Conservation (phyloP, 345 rosid species). For the Rhodamnia argentea region DNA sequence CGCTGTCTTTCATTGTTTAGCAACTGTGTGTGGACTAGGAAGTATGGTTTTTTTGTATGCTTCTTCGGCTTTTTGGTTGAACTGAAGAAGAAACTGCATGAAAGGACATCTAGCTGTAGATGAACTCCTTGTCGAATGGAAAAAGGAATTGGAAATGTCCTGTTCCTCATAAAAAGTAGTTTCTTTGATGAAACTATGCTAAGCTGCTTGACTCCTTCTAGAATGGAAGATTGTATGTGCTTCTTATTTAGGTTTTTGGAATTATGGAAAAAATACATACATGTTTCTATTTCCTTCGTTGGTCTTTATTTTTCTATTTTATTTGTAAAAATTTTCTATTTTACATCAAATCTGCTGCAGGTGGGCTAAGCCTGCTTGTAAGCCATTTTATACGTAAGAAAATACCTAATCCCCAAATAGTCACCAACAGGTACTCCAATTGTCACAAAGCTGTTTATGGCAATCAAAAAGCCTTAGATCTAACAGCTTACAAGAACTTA, state of each 20-base stretch:
- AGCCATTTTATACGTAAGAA: background rate
- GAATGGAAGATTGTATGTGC: background rate
- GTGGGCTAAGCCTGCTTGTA: background rate
- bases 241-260: background rate
- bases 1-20: background rate
- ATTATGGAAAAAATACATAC: background rate
- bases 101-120: background rate
- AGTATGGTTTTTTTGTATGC: background rate
- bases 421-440: background rate
- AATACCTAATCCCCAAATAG: background rate
- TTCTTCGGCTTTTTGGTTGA: background rate
- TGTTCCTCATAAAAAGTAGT: background rate
- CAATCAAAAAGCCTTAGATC: background rate
- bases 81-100: background rate
- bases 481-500: background rate
- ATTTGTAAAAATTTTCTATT: background rate
- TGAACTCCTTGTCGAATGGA: background rate
- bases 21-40: background rate
- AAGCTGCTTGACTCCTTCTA: background rate
- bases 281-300: background rate
- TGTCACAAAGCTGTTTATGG: background rate
- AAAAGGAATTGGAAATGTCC: background rate
- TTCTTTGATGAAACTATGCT: background rate
- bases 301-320: background rate
- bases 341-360: background rate